Conservation (phyloP, 2,329 filamentous ascomycete species). For the Anisogramma anomala region DNA sequence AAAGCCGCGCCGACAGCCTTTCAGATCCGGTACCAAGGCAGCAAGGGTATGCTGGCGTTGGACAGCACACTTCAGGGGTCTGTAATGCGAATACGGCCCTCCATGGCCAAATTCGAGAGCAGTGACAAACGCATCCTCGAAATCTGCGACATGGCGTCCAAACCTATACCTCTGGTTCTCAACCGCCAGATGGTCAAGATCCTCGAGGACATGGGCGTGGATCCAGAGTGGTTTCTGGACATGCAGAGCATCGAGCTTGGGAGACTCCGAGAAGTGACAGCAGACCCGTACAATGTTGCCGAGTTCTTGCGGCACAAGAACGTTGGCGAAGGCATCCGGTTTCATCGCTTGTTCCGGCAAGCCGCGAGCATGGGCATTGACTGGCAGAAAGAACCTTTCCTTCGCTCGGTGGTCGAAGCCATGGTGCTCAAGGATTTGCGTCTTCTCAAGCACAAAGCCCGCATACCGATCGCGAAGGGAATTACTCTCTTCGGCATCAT, state of each 20-base stretch:
- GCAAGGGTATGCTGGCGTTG: constrained; percentile 68
- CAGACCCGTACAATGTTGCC: constrained; percentile 48
- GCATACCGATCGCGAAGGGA: constrained; percentile 59
- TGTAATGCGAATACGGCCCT: constrained; percentile 51
- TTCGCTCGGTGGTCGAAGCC: constrained; percentile 60
- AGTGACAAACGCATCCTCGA: constrained; percentile 45
- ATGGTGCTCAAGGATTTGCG: constrained; percentile 59
- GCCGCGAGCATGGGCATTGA: constrained; percentile 47
- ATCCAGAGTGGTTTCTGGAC: constrained; percentile 45
- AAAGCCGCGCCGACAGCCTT: constrained; percentile 49
- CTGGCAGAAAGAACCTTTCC: constrained; percentile 56
- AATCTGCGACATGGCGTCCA: constrained; percentile 59
- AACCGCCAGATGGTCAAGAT: constrained; percentile 81
- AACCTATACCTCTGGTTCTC: constrained; percentile 56
- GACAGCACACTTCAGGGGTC: constrained; percentile 49
- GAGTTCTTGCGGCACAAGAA: constrained; percentile 51
- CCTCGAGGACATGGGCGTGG: constrained; percentile 62
- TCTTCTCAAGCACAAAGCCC: constrained; percentile 64
- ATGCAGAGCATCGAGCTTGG: constrained; percentile 53
- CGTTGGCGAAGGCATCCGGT: constrained; percentile 47
- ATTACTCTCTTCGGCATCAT: constrained; percentile 73
- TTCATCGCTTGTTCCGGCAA: constrained; percentile 51
- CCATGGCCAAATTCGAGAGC: constrained; percentile 70
- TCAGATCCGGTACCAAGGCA: constrained; percentile 63
- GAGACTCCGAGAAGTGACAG: constrained; percentile 47